Evolutionary conservation across 257 asterid genomes (phyloP), one percentile per base, ranked within the genome.

Genomic region (Dorcoceras hygrometricum): DNA sequence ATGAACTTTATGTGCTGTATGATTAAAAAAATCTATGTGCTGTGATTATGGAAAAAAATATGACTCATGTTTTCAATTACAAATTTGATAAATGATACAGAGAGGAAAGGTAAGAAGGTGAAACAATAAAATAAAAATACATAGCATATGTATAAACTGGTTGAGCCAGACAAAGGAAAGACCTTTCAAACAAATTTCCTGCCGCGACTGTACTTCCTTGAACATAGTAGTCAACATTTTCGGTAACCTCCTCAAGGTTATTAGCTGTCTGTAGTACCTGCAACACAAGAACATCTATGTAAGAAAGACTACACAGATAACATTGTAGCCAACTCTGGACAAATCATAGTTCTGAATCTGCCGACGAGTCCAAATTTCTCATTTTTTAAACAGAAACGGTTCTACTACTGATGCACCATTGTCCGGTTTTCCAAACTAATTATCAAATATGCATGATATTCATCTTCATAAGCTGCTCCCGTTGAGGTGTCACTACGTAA

Each of bases 161-260:
- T 23, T 25, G 64, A 76, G 53, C 55, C 32, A 62, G 65, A 73
- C 56, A 68, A 23, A 57, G 66, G 70, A 63, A 65, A 75, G 32
- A 29, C 98, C 97, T 93, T 82, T 96, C 99, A 82, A 93, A 93
- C 81, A 93, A 77, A 82, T 93, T 93, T 72, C 99, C 99, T 11
- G 96, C 97, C 67, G 99, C 96, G 81, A 93, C 71, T 67, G 97
- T 93, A 79, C 90, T 82, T 76, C 96, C 99, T 70, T 88, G 97
- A 71, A 89, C 91, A 54, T 88, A 86, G 77, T 93, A 93, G 72
- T 93, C 99, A 62, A 93, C 99, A 78, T 85, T 90, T 81, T 93
- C 99, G 22, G 99, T 93, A 61, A 93, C 99, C 84, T 93, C 99
- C 94, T 93, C 99, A 65, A 93, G 87, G 83, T 86, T 93, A 74